Evolutionary conservation across 331 rosid genomes (phyloP).

Genomic region (Malus hybrid): DNA sequence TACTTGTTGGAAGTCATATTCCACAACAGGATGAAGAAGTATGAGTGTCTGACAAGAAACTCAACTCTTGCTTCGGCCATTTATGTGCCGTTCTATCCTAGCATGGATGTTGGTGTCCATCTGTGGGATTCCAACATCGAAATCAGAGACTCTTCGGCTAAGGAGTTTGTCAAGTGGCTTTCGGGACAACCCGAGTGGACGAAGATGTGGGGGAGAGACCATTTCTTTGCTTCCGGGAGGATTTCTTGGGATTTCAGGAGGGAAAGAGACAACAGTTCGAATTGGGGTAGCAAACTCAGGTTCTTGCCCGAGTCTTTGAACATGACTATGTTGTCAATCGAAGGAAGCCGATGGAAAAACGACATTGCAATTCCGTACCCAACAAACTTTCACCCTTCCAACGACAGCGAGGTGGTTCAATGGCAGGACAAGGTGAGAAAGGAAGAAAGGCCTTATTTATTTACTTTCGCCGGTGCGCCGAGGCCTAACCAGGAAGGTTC

Average conservation of each 20-base stretch:
- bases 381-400: slow-evolving; percentile 55
- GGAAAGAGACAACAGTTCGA: slow-evolving; percentile 30
- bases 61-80: slow-evolving; percentile 52
- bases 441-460: slow-evolving; percentile 30
- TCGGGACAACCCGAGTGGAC: slow-evolving; percentile 39
- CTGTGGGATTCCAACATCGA: slow-evolving; percentile 50
- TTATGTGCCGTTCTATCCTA: slow-evolving; percentile 64
- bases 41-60: slow-evolving; percentile 54
- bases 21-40: slow-evolving; percentile 50
- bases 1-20: slow-evolving; percentile 63
- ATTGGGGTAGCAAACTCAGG: slow-evolving; percentile 70
- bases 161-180: slow-evolving; percentile 41
- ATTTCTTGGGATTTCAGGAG: slow-evolving; percentile 72
- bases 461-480: slow-evolving; percentile 59
- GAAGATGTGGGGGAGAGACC: slow-evolving; percentile 65
- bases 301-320: slow-evolving; percentile 53
- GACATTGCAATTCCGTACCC: slow-evolving; percentile 74
- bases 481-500: slow-evolving; percentile 48
- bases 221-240: slow-evolving; percentile 66
- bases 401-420: slow-evolving; percentile 19
- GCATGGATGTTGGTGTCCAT: slow-evolving; percentile 53
- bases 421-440: slow-evolving; percentile 44
- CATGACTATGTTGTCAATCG: slow-evolving; percentile 77
- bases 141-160: slow-evolving; percentile 40
- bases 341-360: slow-evolving; percentile 55